Percentiles rank a stretch among this genome's conserved stretches.
These are phyloP conservation scores for Beauveria varroae DNA, from an alignment of 2,329 filamentous ascomycete species.

Conservation along the genomic window DNA sequence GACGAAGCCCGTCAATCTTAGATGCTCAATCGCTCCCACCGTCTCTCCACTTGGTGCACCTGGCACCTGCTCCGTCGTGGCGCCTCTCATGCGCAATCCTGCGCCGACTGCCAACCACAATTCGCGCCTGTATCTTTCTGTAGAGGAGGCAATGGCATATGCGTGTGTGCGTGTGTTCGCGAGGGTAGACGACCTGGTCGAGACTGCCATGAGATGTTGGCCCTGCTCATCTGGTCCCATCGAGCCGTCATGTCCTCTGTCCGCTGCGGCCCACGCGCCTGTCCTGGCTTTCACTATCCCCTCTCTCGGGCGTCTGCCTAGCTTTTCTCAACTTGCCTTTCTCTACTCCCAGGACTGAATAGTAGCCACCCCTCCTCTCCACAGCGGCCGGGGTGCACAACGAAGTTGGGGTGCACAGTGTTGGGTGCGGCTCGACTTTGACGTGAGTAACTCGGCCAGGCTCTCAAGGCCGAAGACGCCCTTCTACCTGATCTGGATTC, in stretches of 20 bases:
- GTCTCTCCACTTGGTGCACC: slow-evolving; percentile 1
- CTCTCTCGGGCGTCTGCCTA: not conserved
- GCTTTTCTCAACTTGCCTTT: not conserved
- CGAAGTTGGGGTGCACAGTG: not conserved
- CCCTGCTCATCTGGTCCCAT: slow-evolving; percentile 9
- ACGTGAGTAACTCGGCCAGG: not conserved
- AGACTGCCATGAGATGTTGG: not conserved
- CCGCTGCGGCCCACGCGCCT: not conserved
- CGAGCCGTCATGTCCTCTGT: slow-evolving; percentile 1
- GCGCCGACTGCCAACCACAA: slow-evolving; percentile 1
- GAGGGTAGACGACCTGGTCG: not conserved
- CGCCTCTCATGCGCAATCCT: slow-evolving; percentile 5
- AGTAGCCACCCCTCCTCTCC: not conserved
- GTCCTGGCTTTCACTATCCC: not conserved
- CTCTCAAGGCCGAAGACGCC: not conserved
- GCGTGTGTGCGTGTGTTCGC: slow-evolving; percentile 5
- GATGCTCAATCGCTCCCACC: not conserved
- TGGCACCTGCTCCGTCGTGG: not conserved
- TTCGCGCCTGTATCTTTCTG: not conserved
- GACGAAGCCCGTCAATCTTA: not conserved
- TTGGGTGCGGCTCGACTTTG: not conserved
- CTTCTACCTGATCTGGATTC: slow-evolving; percentile 1
- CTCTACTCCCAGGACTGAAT: not conserved
- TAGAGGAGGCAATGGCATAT: slow-evolving; percentile 4
- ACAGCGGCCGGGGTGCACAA: not conserved